Conservation (phyloP, 768 basidiomycete species). For the Kondoa malvinella region DNA sequence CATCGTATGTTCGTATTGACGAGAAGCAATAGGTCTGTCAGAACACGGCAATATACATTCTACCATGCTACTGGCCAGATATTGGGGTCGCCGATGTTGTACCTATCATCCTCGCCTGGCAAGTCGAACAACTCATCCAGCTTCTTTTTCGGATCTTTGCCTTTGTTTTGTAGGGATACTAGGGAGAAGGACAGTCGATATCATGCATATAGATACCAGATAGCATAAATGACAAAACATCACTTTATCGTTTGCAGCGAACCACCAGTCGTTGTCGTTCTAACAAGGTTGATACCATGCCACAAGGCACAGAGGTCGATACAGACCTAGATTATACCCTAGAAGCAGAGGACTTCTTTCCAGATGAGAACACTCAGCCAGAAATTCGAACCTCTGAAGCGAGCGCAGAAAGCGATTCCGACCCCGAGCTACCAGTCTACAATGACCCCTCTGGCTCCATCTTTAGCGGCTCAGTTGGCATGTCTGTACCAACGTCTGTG, state of each 20-base stretch:
- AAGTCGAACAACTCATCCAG: conserved; percentile 32
- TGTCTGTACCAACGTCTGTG: conserved; percentile 14
- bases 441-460: conserved; percentile 9
- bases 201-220: no score
- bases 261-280: no score
- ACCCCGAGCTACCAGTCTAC: neutral
- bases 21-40: conserved; percentile 46
- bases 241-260: no score
- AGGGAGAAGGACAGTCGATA: no score
- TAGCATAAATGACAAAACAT: no score
- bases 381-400: neutral
- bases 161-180: neutral
- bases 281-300: no score
- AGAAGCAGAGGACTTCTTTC: neutral
- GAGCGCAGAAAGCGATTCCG: neutral
- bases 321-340: neutral
- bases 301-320: neutral
- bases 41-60: conserved; percentile 72
- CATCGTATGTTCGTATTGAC: neutral
- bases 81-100: conserved; percentile 74
- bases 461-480: conserved; percentile 10
- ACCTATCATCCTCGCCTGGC: conserved; percentile 73
- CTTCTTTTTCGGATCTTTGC: neutral
- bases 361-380: neutral
- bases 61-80: conserved; percentile 74